These are phyloP conservation scores for Mrakia frigida DNA, from an alignment of 768 basidiomycete genomes.

Conservation along the genomic window DNA sequence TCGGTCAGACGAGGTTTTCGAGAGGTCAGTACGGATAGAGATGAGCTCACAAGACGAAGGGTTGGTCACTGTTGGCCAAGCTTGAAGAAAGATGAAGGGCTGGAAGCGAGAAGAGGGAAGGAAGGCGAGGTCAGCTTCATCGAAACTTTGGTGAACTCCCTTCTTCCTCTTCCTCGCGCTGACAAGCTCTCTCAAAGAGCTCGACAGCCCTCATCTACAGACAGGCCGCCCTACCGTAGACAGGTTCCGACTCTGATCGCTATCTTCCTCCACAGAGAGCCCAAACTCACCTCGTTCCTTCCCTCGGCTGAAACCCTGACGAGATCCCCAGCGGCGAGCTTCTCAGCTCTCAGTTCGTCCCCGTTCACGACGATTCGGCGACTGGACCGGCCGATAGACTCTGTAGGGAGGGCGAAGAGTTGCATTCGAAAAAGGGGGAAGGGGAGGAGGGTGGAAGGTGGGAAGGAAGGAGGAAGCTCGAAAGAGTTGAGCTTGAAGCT, in stretches of 20 bases:
- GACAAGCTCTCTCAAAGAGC: too few species aligned
- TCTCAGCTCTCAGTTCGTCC: constrained; percentile 36
- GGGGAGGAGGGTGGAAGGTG: background rate
- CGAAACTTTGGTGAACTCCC: background rate
- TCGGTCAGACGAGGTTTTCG: background rate
- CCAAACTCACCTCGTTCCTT: background rate
- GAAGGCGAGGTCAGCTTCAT: constrained; percentile 36
- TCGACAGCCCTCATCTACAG: too few species aligned
- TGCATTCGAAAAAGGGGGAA: background rate
- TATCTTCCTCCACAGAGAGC: too few species aligned
- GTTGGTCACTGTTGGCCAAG: constrained; percentile 13
- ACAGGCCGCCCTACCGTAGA: too few species aligned
- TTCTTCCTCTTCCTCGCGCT: too few species aligned
- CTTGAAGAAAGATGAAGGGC: constrained; percentile 24
- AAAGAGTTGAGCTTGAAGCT: too few species aligned
- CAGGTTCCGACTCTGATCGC: too few species aligned
- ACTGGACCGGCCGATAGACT: background rate
- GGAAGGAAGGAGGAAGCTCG: background rate
- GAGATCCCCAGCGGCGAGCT: constrained; percentile 42
- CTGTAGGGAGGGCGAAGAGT: background rate
- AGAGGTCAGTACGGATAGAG: background rate
- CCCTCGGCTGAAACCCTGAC: constrained; percentile 33
- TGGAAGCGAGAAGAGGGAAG: background rate
- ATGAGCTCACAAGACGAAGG: constrained; percentile 26
- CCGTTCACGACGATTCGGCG: constrained; percentile 15